These are phyloP conservation scores for Torrubiellomyces zombiae DNA, from an alignment of 2,329 filamentous ascomycete species.

Conservation along the genomic window DNA sequence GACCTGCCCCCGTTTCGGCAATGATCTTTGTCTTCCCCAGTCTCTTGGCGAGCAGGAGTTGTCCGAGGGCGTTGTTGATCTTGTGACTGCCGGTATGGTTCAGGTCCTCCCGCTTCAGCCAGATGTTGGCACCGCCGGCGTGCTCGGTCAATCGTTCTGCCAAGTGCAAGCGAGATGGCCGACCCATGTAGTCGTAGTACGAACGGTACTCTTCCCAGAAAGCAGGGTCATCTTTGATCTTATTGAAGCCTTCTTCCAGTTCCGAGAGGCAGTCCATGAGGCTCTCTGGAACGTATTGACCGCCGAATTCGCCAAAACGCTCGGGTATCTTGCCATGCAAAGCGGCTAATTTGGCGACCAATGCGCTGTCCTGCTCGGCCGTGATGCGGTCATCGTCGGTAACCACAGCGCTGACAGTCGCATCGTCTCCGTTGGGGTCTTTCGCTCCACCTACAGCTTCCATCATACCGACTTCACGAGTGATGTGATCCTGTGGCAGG, in stretches of 20 bases:
- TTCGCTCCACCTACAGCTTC: slow-evolving; percentile 46
- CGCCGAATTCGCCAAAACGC: slow-evolving; percentile 89
- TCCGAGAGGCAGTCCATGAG: slow-evolving; percentile 92
- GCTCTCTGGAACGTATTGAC: slow-evolving; percentile 93
- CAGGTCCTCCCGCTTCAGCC: slow-evolving; percentile 92
- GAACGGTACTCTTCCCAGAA: slow-evolving; percentile 97
- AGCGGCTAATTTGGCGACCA: slow-evolving; percentile 73
- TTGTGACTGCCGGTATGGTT: slow-evolving; percentile 98
- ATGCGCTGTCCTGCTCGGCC: slow-evolving; percentile 33
- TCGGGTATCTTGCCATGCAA: slow-evolving; percentile 68
- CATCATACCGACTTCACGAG: slow-evolving; percentile 51
- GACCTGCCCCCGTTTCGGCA: slow-evolving; percentile 90
- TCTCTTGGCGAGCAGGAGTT: slow-evolving; percentile 70
- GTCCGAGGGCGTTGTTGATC: slow-evolving; percentile 96
- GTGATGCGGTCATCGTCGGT: slow-evolving; percentile 53
- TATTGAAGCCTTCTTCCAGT: slow-evolving; percentile 79
- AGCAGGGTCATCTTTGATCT: slow-evolving; percentile 67
- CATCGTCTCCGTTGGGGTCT: slow-evolving; percentile 15
- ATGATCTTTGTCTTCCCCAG: slow-evolving; percentile 96
- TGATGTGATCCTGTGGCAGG: slow-evolving; percentile 21
- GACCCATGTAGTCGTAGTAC: slow-evolving; percentile 94
- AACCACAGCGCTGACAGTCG: slow-evolving; percentile 42
- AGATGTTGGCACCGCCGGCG: slow-evolving; percentile 87
- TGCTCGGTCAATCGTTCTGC: slow-evolving; percentile 78
- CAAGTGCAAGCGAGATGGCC: slow-evolving; percentile 79